Evolutionary conservation across 2,329 filamentous ascomycete genomes (phyloP).

Genomic region (Fusarium fujikuroi): DNA sequence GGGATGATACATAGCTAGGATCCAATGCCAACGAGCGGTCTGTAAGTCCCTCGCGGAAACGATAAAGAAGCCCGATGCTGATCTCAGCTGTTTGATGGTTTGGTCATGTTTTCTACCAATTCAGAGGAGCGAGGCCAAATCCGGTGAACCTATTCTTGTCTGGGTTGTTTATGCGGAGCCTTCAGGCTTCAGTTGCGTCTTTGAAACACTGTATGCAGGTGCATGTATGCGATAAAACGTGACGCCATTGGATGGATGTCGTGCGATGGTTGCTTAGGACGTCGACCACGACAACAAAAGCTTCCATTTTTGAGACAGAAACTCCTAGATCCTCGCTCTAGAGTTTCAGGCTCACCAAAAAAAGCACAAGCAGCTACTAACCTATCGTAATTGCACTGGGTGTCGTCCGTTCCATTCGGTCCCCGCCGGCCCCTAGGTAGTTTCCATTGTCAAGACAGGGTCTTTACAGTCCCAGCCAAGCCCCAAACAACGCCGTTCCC

Average conservation of each 20-base stretch:
- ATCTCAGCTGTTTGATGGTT: constrained; percentile 9
- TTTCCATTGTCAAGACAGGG: not conserved
- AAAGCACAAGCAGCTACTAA: constrained; percentile 29
- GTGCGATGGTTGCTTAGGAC: constrained; percentile 4
- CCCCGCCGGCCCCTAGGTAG: constrained; percentile 1
- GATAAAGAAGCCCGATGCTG: constrained; percentile 11
- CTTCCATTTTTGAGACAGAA: constrained; percentile 29
- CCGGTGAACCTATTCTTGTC: not conserved
- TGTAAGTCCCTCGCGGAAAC: not conserved
- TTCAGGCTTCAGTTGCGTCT: constrained; percentile 14
- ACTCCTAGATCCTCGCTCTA: constrained; percentile 36
- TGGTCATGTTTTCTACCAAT: constrained; percentile 5
- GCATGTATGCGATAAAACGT: not conserved
- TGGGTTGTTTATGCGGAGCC: constrained; percentile 12
- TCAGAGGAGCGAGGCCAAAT: not conserved
- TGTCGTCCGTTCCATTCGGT: constrained; percentile 30
- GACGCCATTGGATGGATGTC: not conserved
- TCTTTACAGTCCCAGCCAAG: constrained; percentile 21
- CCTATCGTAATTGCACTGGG: constrained; percentile 38
- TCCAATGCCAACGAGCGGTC: constrained; percentile 20
- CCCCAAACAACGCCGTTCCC: constrained; percentile 42
- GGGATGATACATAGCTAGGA: constrained; percentile 31
- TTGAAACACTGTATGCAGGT: constrained; percentile 24
- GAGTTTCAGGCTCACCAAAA: constrained; percentile 45
- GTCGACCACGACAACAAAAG: constrained; percentile 4